These are phyloP conservation scores for Kodamaea sagamina DNA, from an alignment of 805 yeast genomes.

Conservation along the genomic window DNA sequence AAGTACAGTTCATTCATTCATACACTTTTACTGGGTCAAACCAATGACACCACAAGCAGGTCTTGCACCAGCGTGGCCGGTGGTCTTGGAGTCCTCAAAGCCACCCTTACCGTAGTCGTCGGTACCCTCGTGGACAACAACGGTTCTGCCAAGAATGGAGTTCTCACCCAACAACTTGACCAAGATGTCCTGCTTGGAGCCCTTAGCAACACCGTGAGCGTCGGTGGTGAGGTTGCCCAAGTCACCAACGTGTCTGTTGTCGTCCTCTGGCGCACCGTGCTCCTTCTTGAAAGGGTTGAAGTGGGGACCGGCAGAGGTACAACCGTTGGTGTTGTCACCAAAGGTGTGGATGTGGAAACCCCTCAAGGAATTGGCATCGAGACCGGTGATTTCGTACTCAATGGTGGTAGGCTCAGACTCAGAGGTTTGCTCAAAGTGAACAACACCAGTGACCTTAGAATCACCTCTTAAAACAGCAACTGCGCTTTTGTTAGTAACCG, in stretches of 20 bases:
- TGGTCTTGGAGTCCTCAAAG: conserved; percentile 84
- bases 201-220: conserved; percentile 86
- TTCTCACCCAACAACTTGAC: conserved; percentile 83
- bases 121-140: conserved; percentile 88
- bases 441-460: conserved; percentile 83
- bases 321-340: conserved; percentile 99
- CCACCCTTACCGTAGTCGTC: conserved; percentile 97
- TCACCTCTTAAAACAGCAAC: conserved; percentile 98
- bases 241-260: conserved; percentile 88
- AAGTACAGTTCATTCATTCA: conserved; percentile 1
- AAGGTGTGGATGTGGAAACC: conserved; percentile 98
- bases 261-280: conserved; percentile 91
- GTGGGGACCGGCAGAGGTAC: conserved; percentile 98
- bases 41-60: conserved; percentile 99
- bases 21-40: conserved; percentile 42
- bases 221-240: conserved; percentile 93
- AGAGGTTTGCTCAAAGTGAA: conserved; percentile 78
- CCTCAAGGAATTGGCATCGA: conserved; percentile 81
- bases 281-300: conserved; percentile 85
- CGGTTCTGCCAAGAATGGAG: conserved; percentile 92
- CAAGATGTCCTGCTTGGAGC: conserved; percentile 73
- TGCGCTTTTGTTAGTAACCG: conserved; percentile 23
- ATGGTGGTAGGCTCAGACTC: conserved; percentile 84
- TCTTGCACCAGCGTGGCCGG: conserved; percentile 98
- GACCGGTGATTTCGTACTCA: conserved; percentile 87